Evolutionary conservation across 495 filamentous ascomycete genomes (phyloP), one percentile per base, ranked within the genome.

Genomic region (Neurospora tetraspora): DNA sequence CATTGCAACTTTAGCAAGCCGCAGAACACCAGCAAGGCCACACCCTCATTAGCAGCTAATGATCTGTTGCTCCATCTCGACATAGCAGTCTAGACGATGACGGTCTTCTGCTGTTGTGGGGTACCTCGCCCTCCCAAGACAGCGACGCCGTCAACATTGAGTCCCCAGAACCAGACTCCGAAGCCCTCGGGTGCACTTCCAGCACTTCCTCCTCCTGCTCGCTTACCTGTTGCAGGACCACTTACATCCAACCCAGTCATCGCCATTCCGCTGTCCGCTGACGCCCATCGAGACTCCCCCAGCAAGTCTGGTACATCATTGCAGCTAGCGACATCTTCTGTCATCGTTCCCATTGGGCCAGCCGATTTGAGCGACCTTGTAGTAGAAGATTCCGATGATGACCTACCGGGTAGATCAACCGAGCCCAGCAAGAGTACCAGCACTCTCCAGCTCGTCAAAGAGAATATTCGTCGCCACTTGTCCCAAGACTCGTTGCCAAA

Each of bases 381-480:
- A 0, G 78, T 82, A 34, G 83, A 85, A 14, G 83, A 85, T 68
- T 76, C 47, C 40, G 82, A 84, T 7, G 83, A 82, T 37, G 80
- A 80, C 18, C 74, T 61, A 34, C 76, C 77, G 2, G 53, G 27
- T 18, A 65, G 27, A 36, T 70, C 65, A 16, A 72, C 71, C 36
- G 47, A 76, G 12, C 74, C 76, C 45, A 77, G 73, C 69, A 80
- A 78, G 68, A 82, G 77, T 71, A 76, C 77, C 10, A 78, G 80
- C 70, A 77, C 83, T 18, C 76, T 85, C 4, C 79, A 81, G 68
- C 76, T 78, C 14, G 80, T 85, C 69, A 81, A 73, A 18, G 82
- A 80, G 5, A 83, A 76, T 59, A 70, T 88, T 36, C 83, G 80
- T 38, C 82, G 85, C 68, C 86, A 82, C 61, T 74, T 87, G 10